Conservation (phyloP, 805 yeast genomes). For the Candida dajiaensis region DNA sequence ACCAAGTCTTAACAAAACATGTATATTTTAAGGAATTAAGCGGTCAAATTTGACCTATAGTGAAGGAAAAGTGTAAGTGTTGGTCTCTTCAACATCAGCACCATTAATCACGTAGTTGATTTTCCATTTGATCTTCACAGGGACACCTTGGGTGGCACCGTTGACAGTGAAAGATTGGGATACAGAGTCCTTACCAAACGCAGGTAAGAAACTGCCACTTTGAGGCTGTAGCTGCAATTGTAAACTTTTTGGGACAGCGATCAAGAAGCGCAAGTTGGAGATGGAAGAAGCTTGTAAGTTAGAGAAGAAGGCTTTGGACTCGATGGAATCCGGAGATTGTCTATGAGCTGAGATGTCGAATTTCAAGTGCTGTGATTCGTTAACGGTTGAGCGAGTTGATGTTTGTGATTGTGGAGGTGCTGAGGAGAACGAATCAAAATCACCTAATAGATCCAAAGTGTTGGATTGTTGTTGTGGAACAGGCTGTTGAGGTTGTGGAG, state of each 20-base stretch:
- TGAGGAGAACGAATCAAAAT: conserved; percentile 9
- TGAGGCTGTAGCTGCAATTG: conserved; percentile 57
- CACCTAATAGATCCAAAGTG: conserved; percentile 20
- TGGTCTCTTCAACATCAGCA: conserved; percentile 47
- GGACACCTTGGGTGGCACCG: conserved; percentile 28
- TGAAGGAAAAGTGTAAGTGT: conserved; percentile 38
- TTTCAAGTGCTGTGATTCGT: conserved; percentile 40
- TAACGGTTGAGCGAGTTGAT: conserved; percentile 27
- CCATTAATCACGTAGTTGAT: conserved; percentile 48
- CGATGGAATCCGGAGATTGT: conserved; percentile 31
- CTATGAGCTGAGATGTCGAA: conserved; percentile 40
- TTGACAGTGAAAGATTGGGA: conserved; percentile 44
- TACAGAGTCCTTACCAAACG: conserved; percentile 42
- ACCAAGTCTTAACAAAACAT: no score
- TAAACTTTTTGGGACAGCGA: conserved; percentile 68
- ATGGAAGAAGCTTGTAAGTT: conserved; percentile 42
- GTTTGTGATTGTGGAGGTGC: conserved; percentile 8
- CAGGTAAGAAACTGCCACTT: conserved; percentile 46
- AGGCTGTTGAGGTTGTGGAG: conserved; percentile 14
- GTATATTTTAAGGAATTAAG: neutral
- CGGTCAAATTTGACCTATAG: neutral
- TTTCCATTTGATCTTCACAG: conserved; percentile 75
- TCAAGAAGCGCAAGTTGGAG: conserved; percentile 47
- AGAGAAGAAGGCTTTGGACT: conserved; percentile 45
- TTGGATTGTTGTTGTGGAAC: conserved; percentile 11